Base-by-base conservation (phyloP, 352 stramenopile species). In the Phytophthora pisi region DNA sequence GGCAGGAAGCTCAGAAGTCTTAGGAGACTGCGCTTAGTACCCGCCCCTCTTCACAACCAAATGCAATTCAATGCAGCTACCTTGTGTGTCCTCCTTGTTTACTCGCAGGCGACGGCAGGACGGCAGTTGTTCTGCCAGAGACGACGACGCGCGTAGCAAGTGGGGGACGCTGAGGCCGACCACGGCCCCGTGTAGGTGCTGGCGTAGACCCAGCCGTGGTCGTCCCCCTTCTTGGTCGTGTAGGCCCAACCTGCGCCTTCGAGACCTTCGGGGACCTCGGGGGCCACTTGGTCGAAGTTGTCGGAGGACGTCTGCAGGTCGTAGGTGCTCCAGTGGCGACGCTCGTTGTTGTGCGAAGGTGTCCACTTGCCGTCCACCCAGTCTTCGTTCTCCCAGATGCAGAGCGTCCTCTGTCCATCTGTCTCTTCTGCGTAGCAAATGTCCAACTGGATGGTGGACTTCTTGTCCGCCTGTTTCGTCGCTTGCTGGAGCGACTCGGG, bases 41-140 rank as follows among this genome's bases (percentile, higher is more conserved):
- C 28, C 28, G 6, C 28, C 28, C 4, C 46, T 34, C 5, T 34
- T 10, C 5, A 53, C 13, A 45, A 36, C 43, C 42, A 13, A 36
- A 20, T 61, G 16, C 16, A 46, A 42, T 7, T 16, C 13, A 13
- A 18, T 46, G 16, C 40, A 46, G 15, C 31, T n/a, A 30, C 51
- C 31, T 13, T 46, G 1, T 4, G 0, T 5, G 4, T 31, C 28
- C 45, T 55, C 31, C 36, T 31, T 49, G 10, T 70, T 57, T 62
- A 86, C 53, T 86, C 78, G 59, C 69, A 81, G 10, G 78, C 78
- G 42, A 86, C 57, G 9, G 75, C 75, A 23, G 78, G 78, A 13
- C 78, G 76, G 72, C 83, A 91, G 51, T 89, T 75, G 61, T 91
- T 91, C 58, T 90, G 79, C 84, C 84, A 92, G 54, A 90, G 70